Base-by-base conservation (phyloP, 805 yeast species). In the Wickerhamiella alocasiicola region DNA sequence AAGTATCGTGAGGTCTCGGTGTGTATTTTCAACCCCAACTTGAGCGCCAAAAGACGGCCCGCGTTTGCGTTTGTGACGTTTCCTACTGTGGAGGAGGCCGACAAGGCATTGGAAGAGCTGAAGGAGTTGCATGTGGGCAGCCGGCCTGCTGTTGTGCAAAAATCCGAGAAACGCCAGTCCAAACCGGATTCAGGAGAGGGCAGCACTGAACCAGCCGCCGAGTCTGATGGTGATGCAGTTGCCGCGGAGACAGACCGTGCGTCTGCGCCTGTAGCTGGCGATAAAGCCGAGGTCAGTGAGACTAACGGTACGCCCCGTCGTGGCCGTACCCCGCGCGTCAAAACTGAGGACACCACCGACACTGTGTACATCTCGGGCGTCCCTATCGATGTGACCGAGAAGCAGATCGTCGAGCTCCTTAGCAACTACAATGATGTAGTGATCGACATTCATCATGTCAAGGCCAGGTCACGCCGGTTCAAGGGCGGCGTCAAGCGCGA, bases 311-410 rank as follows among this genome's bases (percentile, higher is more conserved):
- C 9, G 12, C 27, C 27, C 27, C 11, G 11, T n/a, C n/a, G n/a
- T 4, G 36, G 20, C 27, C 38, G 43, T 16, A 23, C 29, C 9
- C 45, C 44, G 18, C 47, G 44, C 42, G 40, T 12, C 39, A 28
- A 46, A 27, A 57, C 62, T 21, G 56, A 68, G 38, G 60, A 58
- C 13, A 74, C 83, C 2, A 60, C 59, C 31, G 71, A 68, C 41
- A 76, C 84, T 2, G 65, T 77, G 25, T 78, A 75, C 57, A 67
- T 78, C 45, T 70, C 76, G 36, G 76, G 75, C 51, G 62, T 78
- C 51, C 76, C 73, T 48, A 67, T 66, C 49, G 65, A 63, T 43
- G 70, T 68, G 19, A 67, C 68, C 31, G 62, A 58, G 24, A 68
- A 67, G 31, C 66, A 66, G 36, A 62, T 78, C 53, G 59, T 51